Conservation (phyloP, 345 rosid species). For the Physaria fendleri region DNA sequence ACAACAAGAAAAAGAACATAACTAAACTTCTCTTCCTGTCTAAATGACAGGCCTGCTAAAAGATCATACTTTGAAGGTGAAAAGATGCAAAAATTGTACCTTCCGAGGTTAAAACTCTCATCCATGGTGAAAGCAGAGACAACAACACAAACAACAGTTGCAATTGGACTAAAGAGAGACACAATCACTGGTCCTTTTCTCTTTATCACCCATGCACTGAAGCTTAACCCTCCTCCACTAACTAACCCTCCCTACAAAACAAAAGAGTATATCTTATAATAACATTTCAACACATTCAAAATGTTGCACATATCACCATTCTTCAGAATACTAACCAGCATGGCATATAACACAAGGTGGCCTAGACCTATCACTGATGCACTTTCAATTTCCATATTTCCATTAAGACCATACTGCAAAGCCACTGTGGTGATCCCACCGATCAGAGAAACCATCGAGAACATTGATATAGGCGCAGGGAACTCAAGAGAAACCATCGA, state of each 20-base stretch:
- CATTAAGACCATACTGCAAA: conserved; percentile 42
- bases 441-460: conserved; percentile 54
- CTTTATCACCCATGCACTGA: conserved; percentile 87
- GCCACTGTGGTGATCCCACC: conserved; percentile 51
- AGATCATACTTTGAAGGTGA: neutral
- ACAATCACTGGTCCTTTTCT: conserved; percentile 80
- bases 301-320: no score
- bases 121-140: conserved; percentile 54
- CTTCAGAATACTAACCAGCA: conserved; percentile 41
- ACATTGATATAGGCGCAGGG: conserved; percentile 78
- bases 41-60: no score
- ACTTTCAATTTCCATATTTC: conserved; percentile 39
- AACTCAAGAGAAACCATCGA: conserved; percentile 60
- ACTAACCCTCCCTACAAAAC: conserved; percentile 53
- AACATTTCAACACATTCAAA: no score
- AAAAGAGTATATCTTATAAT: no score
- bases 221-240: conserved; percentile 60
- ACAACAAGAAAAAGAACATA: neutral
- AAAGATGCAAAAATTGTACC: conserved; percentile 32
- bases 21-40: neutral
- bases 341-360: conserved; percentile 40
- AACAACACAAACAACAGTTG: conserved; percentile 57
- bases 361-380: conserved; percentile 33
- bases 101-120: conserved; percentile 61
- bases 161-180: conserved; percentile 78